These are phyloP conservation scores for Daedaleopsis nitida DNA, from an alignment of 768 basidiomycete species.

Conservation along the genomic window DNA sequence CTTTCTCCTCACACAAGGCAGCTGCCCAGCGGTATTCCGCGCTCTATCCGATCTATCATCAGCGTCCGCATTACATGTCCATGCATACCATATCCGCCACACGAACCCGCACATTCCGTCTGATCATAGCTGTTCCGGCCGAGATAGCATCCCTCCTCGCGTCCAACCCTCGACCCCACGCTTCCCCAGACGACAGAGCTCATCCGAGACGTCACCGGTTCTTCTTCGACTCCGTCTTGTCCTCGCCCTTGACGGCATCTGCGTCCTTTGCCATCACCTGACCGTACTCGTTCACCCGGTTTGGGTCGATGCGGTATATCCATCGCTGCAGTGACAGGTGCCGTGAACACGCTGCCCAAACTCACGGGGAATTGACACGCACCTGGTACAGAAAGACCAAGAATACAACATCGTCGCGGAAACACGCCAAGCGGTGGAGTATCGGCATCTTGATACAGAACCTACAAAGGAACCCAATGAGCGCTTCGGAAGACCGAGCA, in stretches of 20 bases:
- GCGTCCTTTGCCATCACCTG: slow-evolving; percentile 67
- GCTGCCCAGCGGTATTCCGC: slow-evolving; percentile 8
- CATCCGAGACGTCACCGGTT: slow-evolving; percentile 32
- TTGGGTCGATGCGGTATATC: slow-evolving; percentile 96
- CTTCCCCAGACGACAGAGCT: slow-evolving; percentile 1
- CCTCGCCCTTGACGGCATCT: slow-evolving; percentile 37
- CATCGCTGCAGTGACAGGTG: slow-evolving; percentile 61
- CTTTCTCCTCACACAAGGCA: not conserved
- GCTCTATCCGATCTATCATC: slow-evolving; percentile 18
- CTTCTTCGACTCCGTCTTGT: slow-evolving; percentile 36
- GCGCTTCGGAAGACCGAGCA: not conserved
- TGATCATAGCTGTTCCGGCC: slow-evolving; percentile 24
- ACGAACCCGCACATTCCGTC: not conserved
- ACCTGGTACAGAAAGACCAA: slow-evolving; percentile 92
- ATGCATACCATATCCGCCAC: slow-evolving; percentile 12
- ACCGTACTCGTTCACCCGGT: slow-evolving; percentile 95
- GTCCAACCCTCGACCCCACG: slow-evolving; percentile 5
- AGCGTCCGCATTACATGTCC: slow-evolving; percentile 6
- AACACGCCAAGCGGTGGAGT: slow-evolving; percentile 87
- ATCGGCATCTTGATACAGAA: slow-evolving; percentile 98
- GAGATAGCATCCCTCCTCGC: slow-evolving; percentile 18
- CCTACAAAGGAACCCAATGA: slow-evolving; percentile 38
- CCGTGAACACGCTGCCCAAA: slow-evolving; percentile 18
- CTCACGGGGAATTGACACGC: slow-evolving; percentile 28
- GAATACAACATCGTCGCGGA: slow-evolving; percentile 91